Evolutionary conservation across 768 basidiomycete species (phyloP).

Genomic region (Fomitopsis serialis): DNA sequence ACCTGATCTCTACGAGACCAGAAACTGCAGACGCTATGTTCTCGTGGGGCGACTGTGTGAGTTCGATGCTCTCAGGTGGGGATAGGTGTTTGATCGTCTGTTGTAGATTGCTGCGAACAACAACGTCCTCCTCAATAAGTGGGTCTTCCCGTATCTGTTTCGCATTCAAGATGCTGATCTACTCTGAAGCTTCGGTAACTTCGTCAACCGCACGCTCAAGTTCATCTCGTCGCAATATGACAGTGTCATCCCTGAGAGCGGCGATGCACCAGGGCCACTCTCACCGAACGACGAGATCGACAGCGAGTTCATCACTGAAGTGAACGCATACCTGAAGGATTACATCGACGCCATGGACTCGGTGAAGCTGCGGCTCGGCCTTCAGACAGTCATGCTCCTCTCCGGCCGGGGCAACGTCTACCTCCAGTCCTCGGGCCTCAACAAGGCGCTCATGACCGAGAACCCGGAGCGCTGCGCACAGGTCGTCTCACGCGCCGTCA

Average conservation of each 20-base stretch:
- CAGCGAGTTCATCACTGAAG: slow-evolving; percentile 69
- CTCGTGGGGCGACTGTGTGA: slow-evolving; percentile 90
- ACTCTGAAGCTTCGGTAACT: slow-evolving; percentile 81
- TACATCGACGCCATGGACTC: slow-evolving; percentile 88
- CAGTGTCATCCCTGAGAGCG: slow-evolving; percentile 73
- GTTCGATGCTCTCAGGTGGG: no score
- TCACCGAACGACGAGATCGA: slow-evolving; percentile 63
- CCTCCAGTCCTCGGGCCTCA: slow-evolving; percentile 88
- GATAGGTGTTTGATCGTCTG: no score
- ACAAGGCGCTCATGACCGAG: slow-evolving; percentile 80
- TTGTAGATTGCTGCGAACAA: slow-evolving; percentile 85
- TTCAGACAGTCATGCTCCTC: slow-evolving; percentile 85
- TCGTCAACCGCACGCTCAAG: slow-evolving; percentile 91
- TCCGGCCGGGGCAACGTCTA: slow-evolving; percentile 89
- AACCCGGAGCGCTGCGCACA: slow-evolving; percentile 84
- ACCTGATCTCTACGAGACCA: slow-evolving; percentile 86
- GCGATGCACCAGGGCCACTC: slow-evolving; percentile 62
- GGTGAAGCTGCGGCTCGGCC: slow-evolving; percentile 83
- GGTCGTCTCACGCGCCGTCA: slow-evolving; percentile 85
- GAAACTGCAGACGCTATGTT: slow-evolving; percentile 95
- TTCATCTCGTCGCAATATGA: slow-evolving; percentile 86
- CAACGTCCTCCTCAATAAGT: slow-evolving; percentile 92
- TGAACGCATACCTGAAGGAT: slow-evolving; percentile 73
- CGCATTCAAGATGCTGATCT: neutral
- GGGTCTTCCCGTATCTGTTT: slow-evolving; percentile 12